Conservation (phyloP, 768 basidiomycete species). For the Hydnum rufescens region DNA sequence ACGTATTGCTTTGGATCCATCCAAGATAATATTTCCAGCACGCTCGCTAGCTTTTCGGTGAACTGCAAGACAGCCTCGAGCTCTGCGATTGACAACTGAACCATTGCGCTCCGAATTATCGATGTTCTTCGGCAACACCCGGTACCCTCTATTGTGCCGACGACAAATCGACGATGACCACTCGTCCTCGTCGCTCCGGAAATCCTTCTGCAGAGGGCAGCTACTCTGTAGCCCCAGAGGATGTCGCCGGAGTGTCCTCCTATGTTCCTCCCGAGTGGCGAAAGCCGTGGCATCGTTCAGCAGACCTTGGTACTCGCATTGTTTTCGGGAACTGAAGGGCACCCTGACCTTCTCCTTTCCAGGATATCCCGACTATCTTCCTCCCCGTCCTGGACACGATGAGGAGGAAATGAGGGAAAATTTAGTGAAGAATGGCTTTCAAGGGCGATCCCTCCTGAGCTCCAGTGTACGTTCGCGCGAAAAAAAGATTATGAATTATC, state of each 20-base stretch:
- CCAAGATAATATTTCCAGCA: conserved; percentile 57
- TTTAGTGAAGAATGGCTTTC: conserved; percentile 48
- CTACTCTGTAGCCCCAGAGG: background rate
- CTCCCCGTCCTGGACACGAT: conserved; percentile 52
- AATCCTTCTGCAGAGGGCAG: background rate
- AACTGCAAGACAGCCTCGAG: conserved; percentile 47
- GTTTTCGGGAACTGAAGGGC: background rate
- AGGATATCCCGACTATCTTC: conserved; percentile 65
- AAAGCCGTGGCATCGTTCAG: conserved; percentile 40
- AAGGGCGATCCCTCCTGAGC: conserved; percentile 15
- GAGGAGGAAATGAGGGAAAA: conserved; percentile 49
- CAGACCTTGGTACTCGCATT: conserved; percentile 38
- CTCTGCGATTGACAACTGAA: conserved; percentile 16
- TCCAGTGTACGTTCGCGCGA: conserved; percentile 23
- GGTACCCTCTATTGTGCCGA: no score
- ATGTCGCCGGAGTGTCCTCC: background rate
- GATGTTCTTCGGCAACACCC: no score
- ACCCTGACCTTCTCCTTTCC: background rate
- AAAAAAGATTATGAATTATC: conserved; percentile 3
- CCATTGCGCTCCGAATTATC: background rate
- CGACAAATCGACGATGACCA: no score
- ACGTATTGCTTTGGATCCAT: conserved; percentile 58
- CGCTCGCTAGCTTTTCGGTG: conserved; percentile 48
- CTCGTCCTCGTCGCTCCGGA: background rate
- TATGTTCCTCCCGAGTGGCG: conserved; percentile 46